Evolutionary conservation across 768 basidiomycete genomes (phyloP), one percentile per base, ranked within the genome.

Genomic region (Mycena olivaceomarginata): DNA sequence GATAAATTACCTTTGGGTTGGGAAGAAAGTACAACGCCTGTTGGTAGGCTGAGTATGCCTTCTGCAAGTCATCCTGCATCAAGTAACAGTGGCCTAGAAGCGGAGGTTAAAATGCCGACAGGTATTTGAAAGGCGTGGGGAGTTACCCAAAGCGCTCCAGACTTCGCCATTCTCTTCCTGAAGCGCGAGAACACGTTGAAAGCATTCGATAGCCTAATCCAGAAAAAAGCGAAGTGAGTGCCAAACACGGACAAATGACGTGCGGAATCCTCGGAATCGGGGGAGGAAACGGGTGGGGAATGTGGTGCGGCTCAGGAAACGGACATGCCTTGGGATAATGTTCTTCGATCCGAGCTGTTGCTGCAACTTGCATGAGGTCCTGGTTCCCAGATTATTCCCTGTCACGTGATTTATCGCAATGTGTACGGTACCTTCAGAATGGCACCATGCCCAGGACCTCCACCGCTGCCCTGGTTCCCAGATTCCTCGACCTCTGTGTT

Each of bases 51-150:
- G 96, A 94, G 85, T 99, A 99, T 0, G 98, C 98, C 88, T 98
- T 98, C 88, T 98, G 97, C 62, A 99, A 92, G 87, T 99, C 97
- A 84, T 99, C 98, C 84, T 98, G 98, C 98, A 98, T 99, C 76
- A 99, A 93, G 85, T 98, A 97, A 86, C 98, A 99, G 82, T 99
- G 97, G 43, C 98, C 97, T 96, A 81, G 39, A 82, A 70, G 67
- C 10, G 18, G 16, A 71, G 57, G 75, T 67, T 76, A 72, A 67
- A 31, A 67, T 31, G 22, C 43, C 20, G 39, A 43, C 22, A 22
- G 25, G 46, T n/a, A 56, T 43, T 62, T 45, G 48, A 60, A 67
- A 46, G 41, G 82, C 82, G 79, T 41, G 41, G 68, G 20, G 18
- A 89, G 82, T 78, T 85, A 94, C 97, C 97, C 75, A 99, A 91